These are phyloP conservation scores for Pseudevernia furfuracea DNA, from an alignment of 495 filamentous ascomycete species.

Conservation along the genomic window DNA sequence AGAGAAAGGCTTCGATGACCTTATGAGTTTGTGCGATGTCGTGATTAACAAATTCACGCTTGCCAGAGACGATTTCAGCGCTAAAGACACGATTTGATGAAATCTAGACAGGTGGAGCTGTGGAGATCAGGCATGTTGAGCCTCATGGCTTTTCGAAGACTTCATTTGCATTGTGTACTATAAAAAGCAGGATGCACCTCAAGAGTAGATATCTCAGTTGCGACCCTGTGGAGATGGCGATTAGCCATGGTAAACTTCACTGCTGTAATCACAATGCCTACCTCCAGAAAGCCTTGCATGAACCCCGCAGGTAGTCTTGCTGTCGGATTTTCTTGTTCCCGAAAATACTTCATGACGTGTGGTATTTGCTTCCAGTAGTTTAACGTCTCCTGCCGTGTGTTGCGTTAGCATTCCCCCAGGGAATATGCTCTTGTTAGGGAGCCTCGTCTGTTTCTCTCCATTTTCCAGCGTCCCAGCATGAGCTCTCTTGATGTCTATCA, in stretches of 20 bases:
- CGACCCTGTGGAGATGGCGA: constrained; percentile 21
- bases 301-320: constrained; percentile 77
- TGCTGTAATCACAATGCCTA: constrained; percentile 28
- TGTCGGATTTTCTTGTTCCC: constrained; percentile 74
- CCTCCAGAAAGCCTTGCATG: constrained; percentile 89
- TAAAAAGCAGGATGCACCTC: constrained; percentile 1
- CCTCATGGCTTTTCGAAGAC: background rate
- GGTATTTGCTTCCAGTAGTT: constrained; percentile 98
- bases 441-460: background rate
- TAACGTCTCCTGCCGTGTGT: constrained; percentile 69
- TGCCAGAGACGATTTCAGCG: constrained; percentile 57
- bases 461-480: background rate
- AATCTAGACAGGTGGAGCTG: background rate
- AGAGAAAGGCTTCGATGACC: constrained; percentile 78
- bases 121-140: background rate
- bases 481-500: background rate
- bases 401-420: background rate
- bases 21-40: constrained; percentile 86
- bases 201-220: constrained; percentile 18
- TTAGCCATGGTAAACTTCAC: background rate
- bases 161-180: constrained; percentile 8
- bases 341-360: constrained; percentile 96
- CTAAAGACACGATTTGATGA: constrained; percentile 30
- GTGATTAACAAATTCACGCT: constrained; percentile 75
- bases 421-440: background rate